phyloP scores from a whole-genome alignment of 192 early-diverging fungal genomes.

The Rhizophagus sp. region DNA sequence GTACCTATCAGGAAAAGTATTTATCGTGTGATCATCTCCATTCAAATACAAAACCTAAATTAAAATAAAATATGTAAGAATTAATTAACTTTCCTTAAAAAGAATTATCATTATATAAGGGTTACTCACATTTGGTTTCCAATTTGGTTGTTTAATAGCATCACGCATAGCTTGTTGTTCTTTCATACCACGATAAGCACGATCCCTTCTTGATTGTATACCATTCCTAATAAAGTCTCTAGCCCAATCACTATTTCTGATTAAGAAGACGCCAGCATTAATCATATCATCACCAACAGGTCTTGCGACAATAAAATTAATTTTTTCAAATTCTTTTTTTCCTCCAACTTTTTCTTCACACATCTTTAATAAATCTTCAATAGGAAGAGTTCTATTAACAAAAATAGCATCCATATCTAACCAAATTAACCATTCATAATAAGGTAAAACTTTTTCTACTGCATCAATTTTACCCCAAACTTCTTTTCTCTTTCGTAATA shows the following conservation, averaged over 20 bases:
- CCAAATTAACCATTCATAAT: constrained; percentile 68
- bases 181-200: constrained; percentile 42
- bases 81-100: neutral
- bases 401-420: constrained; percentile 65
- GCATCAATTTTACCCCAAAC: constrained; percentile 65
- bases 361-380: constrained; percentile 44
- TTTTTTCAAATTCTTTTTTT: constrained; percentile 36
- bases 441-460: constrained; percentile 55
- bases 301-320: constrained; percentile 51
- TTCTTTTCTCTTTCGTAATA: constrained; percentile 40
- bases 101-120: neutral
- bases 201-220: constrained; percentile 35
- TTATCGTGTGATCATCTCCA: neutral
- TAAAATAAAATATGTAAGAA: neutral
- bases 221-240: constrained; percentile 47
- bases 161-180: constrained; percentile 65
- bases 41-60: neutral
- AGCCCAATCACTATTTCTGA: constrained; percentile 57
- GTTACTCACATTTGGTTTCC: constrained; percentile 34
- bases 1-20: neutral
- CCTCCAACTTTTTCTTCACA: constrained; percentile 35
- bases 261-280: constrained; percentile 60
- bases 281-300: constrained; percentile 53
- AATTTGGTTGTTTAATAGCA: constrained; percentile 42
- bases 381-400: constrained; percentile 40